Percentiles rank a stretch among this genome's conserved stretches.
Conservation (phyloP, 2,329 filamentous ascomycete species). For the Penicillium sp. region DNA sequence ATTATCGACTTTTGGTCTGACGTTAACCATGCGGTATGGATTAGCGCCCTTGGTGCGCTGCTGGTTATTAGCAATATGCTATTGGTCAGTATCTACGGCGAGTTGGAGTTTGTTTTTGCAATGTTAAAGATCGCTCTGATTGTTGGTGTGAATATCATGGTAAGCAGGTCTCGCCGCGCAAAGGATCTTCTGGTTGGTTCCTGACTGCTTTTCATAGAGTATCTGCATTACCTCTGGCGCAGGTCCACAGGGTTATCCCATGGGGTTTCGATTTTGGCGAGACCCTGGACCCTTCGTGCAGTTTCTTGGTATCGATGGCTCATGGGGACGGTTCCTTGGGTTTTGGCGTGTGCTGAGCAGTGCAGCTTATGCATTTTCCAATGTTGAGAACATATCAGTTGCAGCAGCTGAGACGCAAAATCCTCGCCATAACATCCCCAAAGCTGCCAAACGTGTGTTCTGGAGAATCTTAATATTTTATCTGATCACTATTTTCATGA, state of each 20-base stretch:
- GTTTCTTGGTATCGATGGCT: slow-evolving; percentile 42
- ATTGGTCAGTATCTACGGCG: slow-evolving; percentile 40
- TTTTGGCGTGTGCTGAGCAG: slow-evolving; percentile 33
- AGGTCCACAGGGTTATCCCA: slow-evolving; percentile 2
- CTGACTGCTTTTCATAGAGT: background rate
- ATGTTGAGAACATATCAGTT: slow-evolving; percentile 47
- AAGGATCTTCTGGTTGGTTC: background rate
- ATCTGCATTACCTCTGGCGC: slow-evolving; percentile 40
- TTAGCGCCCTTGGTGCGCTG: background rate
- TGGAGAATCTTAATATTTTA: slow-evolving; percentile 56
- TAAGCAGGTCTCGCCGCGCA: slow-evolving; percentile 20
- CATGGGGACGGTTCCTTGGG: slow-evolving; percentile 46
- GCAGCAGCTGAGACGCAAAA: slow-evolving; percentile 52
- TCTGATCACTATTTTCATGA: slow-evolving; percentile 53
- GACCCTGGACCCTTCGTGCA: slow-evolving; percentile 44
- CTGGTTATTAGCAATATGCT: background rate
- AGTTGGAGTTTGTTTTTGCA: slow-evolving; percentile 56
- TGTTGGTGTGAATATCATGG: slow-evolving; percentile 60
- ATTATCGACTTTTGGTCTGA: slow-evolving; percentile 7
- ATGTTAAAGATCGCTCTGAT: slow-evolving; percentile 60
- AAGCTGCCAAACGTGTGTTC: slow-evolving; percentile 53
- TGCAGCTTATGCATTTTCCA: slow-evolving; percentile 30
- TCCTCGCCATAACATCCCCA: slow-evolving; percentile 52
- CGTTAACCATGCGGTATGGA: slow-evolving; percentile 1
- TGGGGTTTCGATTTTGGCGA: slow-evolving; percentile 47